Base-by-base conservation (phyloP, 139 green algal species). In the Chloropicon primus region DNA sequence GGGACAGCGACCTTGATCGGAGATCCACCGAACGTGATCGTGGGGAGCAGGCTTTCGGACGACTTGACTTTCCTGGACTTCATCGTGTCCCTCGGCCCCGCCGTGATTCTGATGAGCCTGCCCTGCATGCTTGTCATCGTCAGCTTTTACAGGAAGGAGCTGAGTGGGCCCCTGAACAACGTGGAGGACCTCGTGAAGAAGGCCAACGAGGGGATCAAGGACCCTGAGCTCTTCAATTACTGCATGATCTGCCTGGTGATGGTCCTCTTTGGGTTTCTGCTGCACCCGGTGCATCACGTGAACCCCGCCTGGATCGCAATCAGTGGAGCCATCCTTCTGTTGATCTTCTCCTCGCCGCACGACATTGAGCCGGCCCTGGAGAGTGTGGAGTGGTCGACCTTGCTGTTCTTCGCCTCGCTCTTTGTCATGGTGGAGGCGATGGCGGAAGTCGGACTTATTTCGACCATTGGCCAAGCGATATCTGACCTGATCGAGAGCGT, bases 21-120 rank as follows among this genome's bases (percentile, higher is more conserved):
- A 26, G 84, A 90, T 54, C 84, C 86, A 0, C 84, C 86, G 0
- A 87, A 86, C 80, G 82, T 90, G 77, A 90, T 90, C 84, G 86
- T 90, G 41, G 86, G 86, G 62, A 88, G 80, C 21, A 80, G 79
- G 53, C 80, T 88, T 24, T 79, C 80, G 2, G 25, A 79, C 21
- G 74, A 85, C 74, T 62, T 86, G 0, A 80, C 77, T 22, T 88
- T 88, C 29, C 25, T 86, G 2, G 82, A 88, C 23, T 88, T 88
- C 62, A 83, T 88, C 54, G 74, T 81, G 1, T 73, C 83, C 25
- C 72, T 87, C n/a, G 84, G 75, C 0, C 84, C 84, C n/a, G 84
- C 81, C 26, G 83, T 85, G 1, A 79, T 87, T 25, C 25, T 85
- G 27, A 79, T 79, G 1, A 71, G 73, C 26, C 25, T 81, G 1